A percentile compares a stretch with the other conserved stretches of the same genome.
These are phyloP conservation scores for Rhizopus arrhizus DNA, from an alignment of 371 early-diverging fungal species.

Conservation along the genomic window DNA sequence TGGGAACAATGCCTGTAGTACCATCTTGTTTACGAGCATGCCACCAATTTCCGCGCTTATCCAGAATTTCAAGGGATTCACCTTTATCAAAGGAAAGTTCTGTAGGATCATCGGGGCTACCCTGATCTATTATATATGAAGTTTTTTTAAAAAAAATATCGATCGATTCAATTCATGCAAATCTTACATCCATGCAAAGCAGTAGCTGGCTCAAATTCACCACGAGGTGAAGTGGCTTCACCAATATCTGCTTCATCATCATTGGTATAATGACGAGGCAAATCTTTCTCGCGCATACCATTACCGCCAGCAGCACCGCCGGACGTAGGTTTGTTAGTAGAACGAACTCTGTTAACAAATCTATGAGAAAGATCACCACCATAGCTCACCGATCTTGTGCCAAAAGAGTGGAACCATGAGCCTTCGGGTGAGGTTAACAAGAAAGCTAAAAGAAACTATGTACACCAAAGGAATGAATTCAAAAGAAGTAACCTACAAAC, in stretches of 20 bases:
- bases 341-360: slow-evolving; percentile 23
- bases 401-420: slow-evolving; percentile 45
- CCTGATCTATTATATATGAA: slow-evolving; percentile 56
- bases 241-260: slow-evolving; percentile 22
- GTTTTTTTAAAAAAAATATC: background rate
- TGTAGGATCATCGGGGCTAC: slow-evolving; percentile 88
- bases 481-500: slow-evolving; percentile 11
- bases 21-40: slow-evolving; percentile 85
- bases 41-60: slow-evolving; percentile 97
- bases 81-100: slow-evolving; percentile 90
- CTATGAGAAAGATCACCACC: slow-evolving; percentile 23
- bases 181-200: slow-evolving; percentile 44
- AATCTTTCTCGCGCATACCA: slow-evolving; percentile 14
- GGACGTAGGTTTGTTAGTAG: slow-evolving; percentile 21
- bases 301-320: background rate
- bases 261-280: slow-evolving; percentile 10
- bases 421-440: slow-evolving; percentile 72
- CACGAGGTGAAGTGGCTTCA: slow-evolving; percentile 3
- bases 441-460: slow-evolving; percentile 71
- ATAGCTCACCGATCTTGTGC: slow-evolving; percentile 7
- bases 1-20: slow-evolving; percentile 87
- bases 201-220: slow-evolving; percentile 22
- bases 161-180: slow-evolving; percentile 1
- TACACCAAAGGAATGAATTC: slow-evolving; percentile 5
- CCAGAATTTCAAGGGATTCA: slow-evolving; percentile 83